phyloP scores from a whole-genome alignment of 148 eudicot genomes.

The Rhododendron ovatum region DNA sequence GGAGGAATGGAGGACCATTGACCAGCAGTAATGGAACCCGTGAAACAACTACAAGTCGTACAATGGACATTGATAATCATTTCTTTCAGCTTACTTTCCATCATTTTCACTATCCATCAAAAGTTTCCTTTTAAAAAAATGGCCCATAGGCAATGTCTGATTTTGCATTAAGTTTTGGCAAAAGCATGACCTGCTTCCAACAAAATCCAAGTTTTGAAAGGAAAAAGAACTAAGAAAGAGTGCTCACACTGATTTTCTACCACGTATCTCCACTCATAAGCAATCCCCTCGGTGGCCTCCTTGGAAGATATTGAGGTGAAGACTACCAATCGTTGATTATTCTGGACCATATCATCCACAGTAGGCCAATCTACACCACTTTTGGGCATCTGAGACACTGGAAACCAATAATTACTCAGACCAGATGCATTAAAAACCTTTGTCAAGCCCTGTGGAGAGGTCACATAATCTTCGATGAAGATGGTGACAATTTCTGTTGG shows the following conservation, averaged over 20 bases:
- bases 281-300: slow-evolving; percentile 80
- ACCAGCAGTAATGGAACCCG: background rate
- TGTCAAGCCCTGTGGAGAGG: slow-evolving; percentile 57
- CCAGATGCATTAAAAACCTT: slow-evolving; percentile 73
- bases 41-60: background rate
- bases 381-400: slow-evolving; percentile 78
- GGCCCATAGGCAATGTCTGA: background rate
- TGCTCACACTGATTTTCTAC: slow-evolving; percentile 85
- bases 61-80: background rate
- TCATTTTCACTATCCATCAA: background rate
- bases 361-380: slow-evolving; percentile 81
- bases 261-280: slow-evolving; percentile 79
- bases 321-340: slow-evolving; percentile 74
- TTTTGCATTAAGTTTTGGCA: background rate
- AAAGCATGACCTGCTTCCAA: background rate
- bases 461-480: slow-evolving; percentile 87
- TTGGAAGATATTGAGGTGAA: slow-evolving; percentile 68
- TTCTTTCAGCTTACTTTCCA: background rate
- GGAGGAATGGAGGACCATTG: background rate
- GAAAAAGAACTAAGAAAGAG: background rate
- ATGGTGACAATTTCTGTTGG: slow-evolving; percentile 79
- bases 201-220: background rate
- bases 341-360: slow-evolving; percentile 72
- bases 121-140: background rate
- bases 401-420: slow-evolving; percentile 60